phyloP scores from a whole-genome alignment of 176 grass and related monocot species.

The Triticum turgidum region DNA sequence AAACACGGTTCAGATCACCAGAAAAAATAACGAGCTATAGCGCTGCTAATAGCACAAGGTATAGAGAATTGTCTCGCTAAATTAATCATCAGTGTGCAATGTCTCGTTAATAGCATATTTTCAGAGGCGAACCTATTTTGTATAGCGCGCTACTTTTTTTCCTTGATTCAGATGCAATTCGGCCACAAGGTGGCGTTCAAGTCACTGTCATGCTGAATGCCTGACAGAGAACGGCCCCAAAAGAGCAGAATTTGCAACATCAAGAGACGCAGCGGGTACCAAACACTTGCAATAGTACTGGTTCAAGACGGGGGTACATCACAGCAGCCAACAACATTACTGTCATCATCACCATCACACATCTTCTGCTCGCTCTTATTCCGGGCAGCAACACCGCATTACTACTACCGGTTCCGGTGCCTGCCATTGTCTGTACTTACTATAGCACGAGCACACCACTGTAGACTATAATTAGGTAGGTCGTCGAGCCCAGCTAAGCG shows the following conservation, averaged over 20 bases:
- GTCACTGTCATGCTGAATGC: not conserved
- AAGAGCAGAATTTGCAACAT: not conserved
- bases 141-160: too few relatives aligned
- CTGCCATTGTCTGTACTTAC: slow-evolving; percentile 20
- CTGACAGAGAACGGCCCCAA: not conserved
- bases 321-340: not conserved
- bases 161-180: not conserved
- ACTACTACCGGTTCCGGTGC: slow-evolving; percentile 12
- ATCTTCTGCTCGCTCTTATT: slow-evolving; percentile 32
- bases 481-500: slow-evolving; percentile 20
- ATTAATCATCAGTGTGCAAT: too few relatives aligned
- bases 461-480: not conserved
- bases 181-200: not conserved
- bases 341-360: not conserved
- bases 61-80: too few relatives aligned
- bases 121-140: too few relatives aligned
- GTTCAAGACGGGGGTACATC: not conserved
- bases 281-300: slow-evolving; percentile 10
- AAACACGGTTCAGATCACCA: not conserved
- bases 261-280: not conserved
- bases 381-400: slow-evolving; percentile 30
- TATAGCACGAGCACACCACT: slow-evolving; percentile 24
- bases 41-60: too few relatives aligned
- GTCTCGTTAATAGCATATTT: too few relatives aligned
- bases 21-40: too few relatives aligned